phyloP scores from a whole-genome alignment of 495 filamentous ascomycete genomes.

The Hypoxylon rickii region DNA sequence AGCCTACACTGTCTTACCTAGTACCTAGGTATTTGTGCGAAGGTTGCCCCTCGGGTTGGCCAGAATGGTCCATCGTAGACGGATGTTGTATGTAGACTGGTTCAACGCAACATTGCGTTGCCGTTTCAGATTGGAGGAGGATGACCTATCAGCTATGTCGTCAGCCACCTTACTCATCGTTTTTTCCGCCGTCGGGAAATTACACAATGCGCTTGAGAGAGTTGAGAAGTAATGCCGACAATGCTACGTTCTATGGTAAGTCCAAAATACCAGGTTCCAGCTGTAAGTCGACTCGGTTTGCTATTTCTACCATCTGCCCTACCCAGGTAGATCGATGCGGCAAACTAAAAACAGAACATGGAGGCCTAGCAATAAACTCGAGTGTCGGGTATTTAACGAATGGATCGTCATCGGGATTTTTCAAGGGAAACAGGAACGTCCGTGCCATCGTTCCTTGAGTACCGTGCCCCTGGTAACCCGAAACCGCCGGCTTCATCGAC shows the following conservation, averaged over 20 bases:
- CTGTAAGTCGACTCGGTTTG: slow-evolving; percentile 7
- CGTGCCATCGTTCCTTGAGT: slow-evolving; percentile 12
- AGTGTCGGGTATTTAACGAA: neutral
- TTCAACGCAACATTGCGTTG: neutral
- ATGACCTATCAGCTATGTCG: slow-evolving; percentile 5
- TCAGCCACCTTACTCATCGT: slow-evolving; percentile 2
- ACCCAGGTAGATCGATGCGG: slow-evolving; percentile 15
- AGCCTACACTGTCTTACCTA: slow-evolving; percentile 10
- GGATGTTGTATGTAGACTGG: neutral
- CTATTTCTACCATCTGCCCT: slow-evolving; percentile 4
- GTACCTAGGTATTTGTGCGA: slow-evolving; percentile 8
- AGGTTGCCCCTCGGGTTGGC: slow-evolving; percentile 7
- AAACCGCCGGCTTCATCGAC: slow-evolving; percentile 2
- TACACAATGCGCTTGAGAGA: slow-evolving; percentile 14
- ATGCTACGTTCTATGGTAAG: neutral
- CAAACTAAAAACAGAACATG: neutral
- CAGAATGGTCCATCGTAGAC: neutral
- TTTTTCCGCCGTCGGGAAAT: slow-evolving; percentile 12
- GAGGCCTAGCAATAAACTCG: neutral
- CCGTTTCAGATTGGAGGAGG: slow-evolving; percentile 15
- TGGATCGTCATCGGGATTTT: slow-evolving; percentile 4
- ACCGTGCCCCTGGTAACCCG: slow-evolving; percentile 2
- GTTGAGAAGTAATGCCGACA: too few species aligned
- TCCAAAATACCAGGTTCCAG: neutral
- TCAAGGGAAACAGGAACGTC: slow-evolving; percentile 9